Evolutionary conservation across 192 early-diverging fungal species (phyloP), one percentile per base, ranked within the genome.

Genomic region (Backusella mclennaniae): DNA sequence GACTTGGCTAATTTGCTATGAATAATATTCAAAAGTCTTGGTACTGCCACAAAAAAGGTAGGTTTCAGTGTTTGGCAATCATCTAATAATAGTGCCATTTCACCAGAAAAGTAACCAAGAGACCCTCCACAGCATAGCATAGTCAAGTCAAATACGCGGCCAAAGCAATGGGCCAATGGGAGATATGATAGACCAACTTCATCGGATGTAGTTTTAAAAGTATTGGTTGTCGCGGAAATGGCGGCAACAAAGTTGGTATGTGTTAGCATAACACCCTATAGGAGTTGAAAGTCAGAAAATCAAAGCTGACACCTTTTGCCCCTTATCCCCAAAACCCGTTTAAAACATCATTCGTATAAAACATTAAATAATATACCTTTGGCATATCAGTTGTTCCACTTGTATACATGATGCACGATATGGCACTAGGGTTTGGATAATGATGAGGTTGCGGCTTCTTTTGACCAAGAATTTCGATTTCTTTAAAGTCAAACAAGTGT

Each of bases 161-260:
- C 95, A 78, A 93, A 93, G 46, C 96, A 89, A 82, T 99, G 96
- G 7, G 96, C 92, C 36, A 98, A 80, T 19, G 98, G 96, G 7
- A 98, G 85, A 75, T 95, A 93, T 14, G 87, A 91, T 53, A 93
- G 77, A 21, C 46, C 67, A 29, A 73, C 52, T 68, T 83, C 79
- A 39, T 78, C 74, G 14, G 26, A 35, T 35, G 21, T 63, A 26
- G 35, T 73, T 66, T 46, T 52, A 35, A 80, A 56, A 19, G 31
- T 67, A 17, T 35, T 21, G 6, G 46, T 38, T 19, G 46, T 72
- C 33, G 76, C 77, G 2, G 84, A 79, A 12, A 84, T 31, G 71
- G 84, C 87, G 73, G 91, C 76, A 21, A 88, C 80, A 36, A 90
- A 80, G 79, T 95, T 96, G 35, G 84, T 75, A 74, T 97, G 94